Conservation (phyloP, 805 yeast species). For the Torulaspora indica region DNA sequence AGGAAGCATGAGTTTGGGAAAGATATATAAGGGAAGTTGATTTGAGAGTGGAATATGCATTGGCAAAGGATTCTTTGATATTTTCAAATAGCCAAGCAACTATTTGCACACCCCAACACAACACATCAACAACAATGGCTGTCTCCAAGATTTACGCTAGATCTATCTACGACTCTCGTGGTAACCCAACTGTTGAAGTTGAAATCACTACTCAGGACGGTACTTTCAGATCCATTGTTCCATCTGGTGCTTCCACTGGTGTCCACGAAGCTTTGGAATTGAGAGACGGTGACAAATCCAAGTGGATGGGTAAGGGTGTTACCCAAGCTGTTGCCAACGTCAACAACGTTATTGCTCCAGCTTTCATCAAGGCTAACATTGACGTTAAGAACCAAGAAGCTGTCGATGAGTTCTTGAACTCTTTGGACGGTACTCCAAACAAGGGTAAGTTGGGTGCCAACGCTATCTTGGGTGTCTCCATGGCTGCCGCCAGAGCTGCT, state of each 20-base stretch:
- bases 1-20: constrained; percentile 10
- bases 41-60: background rate
- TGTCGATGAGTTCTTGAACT: constrained; percentile 77
- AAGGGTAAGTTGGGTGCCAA: constrained; percentile 97
- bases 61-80: too few species aligned
- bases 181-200: constrained; percentile 99
- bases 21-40: constrained; percentile 13
- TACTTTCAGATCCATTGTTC: constrained; percentile 93
- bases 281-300: constrained; percentile 96
- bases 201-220: constrained; percentile 92
- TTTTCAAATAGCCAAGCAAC: constrained; percentile 22
- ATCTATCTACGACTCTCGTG: constrained; percentile 98
- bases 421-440: constrained; percentile 95
- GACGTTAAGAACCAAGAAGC: constrained; percentile 84
- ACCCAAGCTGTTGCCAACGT: constrained; percentile 94
- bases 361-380: constrained; percentile 70
- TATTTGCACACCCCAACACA: constrained; percentile 16
- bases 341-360: constrained; percentile 92
- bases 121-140: constrained; percentile 50
- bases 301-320: constrained; percentile 99
- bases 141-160: constrained; percentile 86
- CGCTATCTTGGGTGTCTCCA: constrained; percentile 96
- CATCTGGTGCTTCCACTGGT: constrained; percentile 99
- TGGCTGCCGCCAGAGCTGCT: constrained; percentile 96
- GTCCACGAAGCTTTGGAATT: constrained; percentile 96